Base-by-base conservation (phyloP, 768 basidiomycete species). In the Russula compacta region DNA sequence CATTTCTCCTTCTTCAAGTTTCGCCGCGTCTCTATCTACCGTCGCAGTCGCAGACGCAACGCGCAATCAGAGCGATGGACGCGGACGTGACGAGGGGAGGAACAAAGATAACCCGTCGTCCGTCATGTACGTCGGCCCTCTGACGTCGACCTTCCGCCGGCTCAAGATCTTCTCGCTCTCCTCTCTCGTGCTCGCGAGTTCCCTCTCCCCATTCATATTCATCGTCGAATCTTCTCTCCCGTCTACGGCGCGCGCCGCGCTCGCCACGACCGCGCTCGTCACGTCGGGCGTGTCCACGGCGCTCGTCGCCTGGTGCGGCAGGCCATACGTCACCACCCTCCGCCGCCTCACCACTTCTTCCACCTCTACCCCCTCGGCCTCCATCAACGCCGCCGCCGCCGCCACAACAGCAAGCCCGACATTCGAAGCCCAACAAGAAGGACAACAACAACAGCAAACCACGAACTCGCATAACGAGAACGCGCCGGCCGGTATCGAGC, bases 131-230 rank as follows among this genome's bases (percentile, higher is more conserved):
- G 72, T 78, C 64, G 92, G 89, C 0, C 92, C 91, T 2, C 75
- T 92, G 42, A 73, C 84, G 0, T 71, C 76, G 47, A 88, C 91
- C 1, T 92, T 90, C 75, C 81, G 83, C 58, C 81, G 82, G 24
- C 79, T 93, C 58, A 93, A 94, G 71, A 72, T 90, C 9, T 92
- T 94, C 75, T 93, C 91, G 12, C 74, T 95, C 0, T 82, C 84
- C 24, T 92, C 92, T 0, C 79, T 94, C 50, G 78, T 78, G 2
- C 78, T 91, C 52, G 85, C 89, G 10, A 73, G 78, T 60, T 77
- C 81, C 4, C 76, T 94, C 67, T 77, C 87, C 2, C 92, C 92
- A 1, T 84, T 94, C 74, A 82, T 94, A 63, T 87, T 94, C 72
- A 69, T 89, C 55, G 77, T 94, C 66, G 90, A 93, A 62, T 86